Conservation (phyloP, 768 basidiomycete species). For the Ramaria sp. region DNA sequence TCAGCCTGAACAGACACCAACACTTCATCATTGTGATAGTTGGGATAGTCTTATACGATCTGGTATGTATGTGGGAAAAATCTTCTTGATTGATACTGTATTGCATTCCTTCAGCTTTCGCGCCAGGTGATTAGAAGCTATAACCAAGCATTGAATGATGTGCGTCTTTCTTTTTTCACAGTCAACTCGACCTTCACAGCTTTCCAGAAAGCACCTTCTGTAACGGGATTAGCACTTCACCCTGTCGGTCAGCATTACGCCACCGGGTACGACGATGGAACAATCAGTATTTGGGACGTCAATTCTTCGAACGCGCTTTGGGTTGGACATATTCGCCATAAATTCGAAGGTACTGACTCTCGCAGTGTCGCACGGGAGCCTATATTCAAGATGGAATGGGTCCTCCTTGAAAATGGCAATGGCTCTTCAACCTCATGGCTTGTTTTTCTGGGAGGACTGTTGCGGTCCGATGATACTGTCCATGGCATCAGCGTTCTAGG, state of each 20-base stretch:
- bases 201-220: not conserved
- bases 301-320: not conserved
- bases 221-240: not conserved
- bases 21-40: not conserved
- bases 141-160: not conserved
- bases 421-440: slow-evolving; percentile 52
- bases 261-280: slow-evolving; percentile 1
- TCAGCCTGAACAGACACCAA: no score
- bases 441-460: slow-evolving; percentile 61
- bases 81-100: not conserved
- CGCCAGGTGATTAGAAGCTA: not conserved
- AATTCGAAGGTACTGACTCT: not conserved
- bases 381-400: slow-evolving; percentile 79
- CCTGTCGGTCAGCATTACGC: not conserved
- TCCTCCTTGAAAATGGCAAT: slow-evolving; percentile 55
- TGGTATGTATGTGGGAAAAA: not conserved
- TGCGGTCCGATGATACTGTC: slow-evolving; percentile 33
- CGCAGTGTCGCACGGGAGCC: slow-evolving; percentile 42
- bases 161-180: not conserved
- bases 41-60: not conserved
- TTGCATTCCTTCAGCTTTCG: not conserved
- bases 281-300: not conserved
- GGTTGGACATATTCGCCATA: not conserved
- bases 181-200: not conserved
- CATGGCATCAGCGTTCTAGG: slow-evolving; percentile 59